A percentile compares a stretch with the other conserved stretches of the same genome.
Conservation (phyloP, 305 asterid genomes). For the Rubia balearica region DNA sequence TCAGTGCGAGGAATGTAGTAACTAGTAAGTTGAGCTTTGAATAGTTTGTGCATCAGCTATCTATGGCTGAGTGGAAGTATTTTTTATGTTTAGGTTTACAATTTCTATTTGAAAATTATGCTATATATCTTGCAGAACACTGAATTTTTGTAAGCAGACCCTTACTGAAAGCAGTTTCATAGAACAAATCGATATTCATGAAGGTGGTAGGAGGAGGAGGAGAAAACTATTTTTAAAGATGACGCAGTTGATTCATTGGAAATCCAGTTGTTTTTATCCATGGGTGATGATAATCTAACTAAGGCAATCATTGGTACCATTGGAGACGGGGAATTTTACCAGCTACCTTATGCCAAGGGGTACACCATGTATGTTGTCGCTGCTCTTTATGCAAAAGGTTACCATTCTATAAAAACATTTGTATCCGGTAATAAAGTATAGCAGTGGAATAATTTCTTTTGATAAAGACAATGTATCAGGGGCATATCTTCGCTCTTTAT, state of each 20-base stretch:
- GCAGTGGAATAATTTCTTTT: too few relatives aligned
- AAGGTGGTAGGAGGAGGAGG: slow-evolving; percentile 20
- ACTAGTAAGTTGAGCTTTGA: neutral
- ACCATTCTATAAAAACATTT: neutral
- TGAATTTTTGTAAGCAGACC: too few relatives aligned
- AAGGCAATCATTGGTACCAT: slow-evolving; percentile 97
- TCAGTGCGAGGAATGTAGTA: neutral
- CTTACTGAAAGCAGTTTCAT: neutral
- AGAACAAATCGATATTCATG: too few relatives aligned
- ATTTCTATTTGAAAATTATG: too few relatives aligned
- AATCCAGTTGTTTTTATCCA: too few relatives aligned
- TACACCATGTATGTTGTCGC: slow-evolving; percentile 58
- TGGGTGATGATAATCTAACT: slow-evolving; percentile 73
- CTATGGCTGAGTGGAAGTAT: too few relatives aligned
- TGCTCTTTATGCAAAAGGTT: neutral
- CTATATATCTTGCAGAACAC: too few relatives aligned
- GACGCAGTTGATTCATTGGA: too few relatives aligned
- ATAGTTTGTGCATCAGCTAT: neutral
- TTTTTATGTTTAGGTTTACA: too few relatives aligned
- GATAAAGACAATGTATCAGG: too few relatives aligned
- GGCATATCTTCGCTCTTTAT: neutral
- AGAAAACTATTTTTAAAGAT: slow-evolving; percentile 1
- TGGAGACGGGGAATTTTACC: slow-evolving; percentile 89
- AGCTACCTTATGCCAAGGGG: slow-evolving; percentile 97
- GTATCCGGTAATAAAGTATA: neutral